Conservation (phyloP, 345 rosid species). For the Bruguiera parviflora region DNA sequence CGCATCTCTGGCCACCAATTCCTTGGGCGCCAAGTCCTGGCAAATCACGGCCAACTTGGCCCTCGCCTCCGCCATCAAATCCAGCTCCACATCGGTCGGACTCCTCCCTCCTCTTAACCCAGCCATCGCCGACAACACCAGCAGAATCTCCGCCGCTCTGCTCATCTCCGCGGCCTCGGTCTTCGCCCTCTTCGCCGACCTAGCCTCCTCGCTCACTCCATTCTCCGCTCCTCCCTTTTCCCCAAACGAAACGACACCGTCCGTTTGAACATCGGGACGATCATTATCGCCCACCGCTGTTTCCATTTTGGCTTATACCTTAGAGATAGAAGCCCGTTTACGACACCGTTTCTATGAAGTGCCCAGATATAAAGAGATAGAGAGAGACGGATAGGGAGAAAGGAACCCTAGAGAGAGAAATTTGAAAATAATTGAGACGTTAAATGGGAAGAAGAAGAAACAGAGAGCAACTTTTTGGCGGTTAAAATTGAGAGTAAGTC, state of each 20-base stretch:
- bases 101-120: constrained; percentile 56
- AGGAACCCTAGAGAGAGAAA: constrained; percentile 12
- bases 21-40: constrained; percentile 52
- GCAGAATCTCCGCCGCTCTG: constrained; percentile 83
- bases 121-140: constrained; percentile 71
- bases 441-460: background rate
- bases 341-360: background rate
- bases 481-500: constrained; percentile 30
- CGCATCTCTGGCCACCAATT: constrained; percentile 54
- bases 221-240: constrained; percentile 33
- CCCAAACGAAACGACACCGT: constrained; percentile 8
- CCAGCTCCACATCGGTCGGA: constrained; percentile 63
- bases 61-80: constrained; percentile 77
- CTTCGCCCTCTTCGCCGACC: constrained; percentile 40
- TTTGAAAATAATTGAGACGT: constrained; percentile 19
- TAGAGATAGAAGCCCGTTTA: constrained; percentile 3
- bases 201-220: constrained; percentile 18
- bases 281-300: constrained; percentile 11
- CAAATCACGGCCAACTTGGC: constrained; percentile 57
- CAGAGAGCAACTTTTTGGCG: constrained; percentile 30
- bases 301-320: constrained; percentile 26
- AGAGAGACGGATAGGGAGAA: constrained; percentile 5
- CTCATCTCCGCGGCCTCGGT: constrained; percentile 15
- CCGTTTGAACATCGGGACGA: background rate
- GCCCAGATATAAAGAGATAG: background rate